These are phyloP conservation scores for Byssothecium circinans DNA, from an alignment of 2,329 filamentous ascomycete species.

Conservation along the genomic window DNA sequence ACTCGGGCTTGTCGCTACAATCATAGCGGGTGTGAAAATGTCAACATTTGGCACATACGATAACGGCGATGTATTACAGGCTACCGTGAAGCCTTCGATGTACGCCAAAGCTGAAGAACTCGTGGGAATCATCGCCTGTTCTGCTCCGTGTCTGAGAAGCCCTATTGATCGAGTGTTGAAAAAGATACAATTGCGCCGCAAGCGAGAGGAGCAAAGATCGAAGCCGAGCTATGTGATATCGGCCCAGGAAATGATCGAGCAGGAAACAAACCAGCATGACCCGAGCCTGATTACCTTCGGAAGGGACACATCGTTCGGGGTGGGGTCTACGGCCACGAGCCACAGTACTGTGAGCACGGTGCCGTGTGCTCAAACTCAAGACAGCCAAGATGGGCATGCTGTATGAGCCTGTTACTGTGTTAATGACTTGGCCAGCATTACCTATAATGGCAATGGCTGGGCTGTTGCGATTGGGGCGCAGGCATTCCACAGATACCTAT, in stretches of 20 bases:
- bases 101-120: slow-evolving; percentile 31
- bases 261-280: no score
- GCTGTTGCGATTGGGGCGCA: no score
- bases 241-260: not conserved
- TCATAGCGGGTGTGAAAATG: slow-evolving; percentile 26
- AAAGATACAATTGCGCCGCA: slow-evolving; percentile 15
- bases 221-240: slow-evolving; percentile 23
- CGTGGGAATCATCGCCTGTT: slow-evolving; percentile 31
- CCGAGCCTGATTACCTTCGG: no score
- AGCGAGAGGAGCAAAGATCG: slow-evolving; percentile 20
- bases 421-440: no score
- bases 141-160: slow-evolving; percentile 26
- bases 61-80: slow-evolving; percentile 29
- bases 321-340: no score
- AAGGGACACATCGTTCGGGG: no score
- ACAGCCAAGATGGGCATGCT: no score
- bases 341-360: no score
- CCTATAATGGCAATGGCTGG: no score
- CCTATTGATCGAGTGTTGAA: slow-evolving; percentile 22
- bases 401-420: no score
- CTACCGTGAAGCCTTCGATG: slow-evolving; percentile 25
- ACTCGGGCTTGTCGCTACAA: slow-evolving; percentile 27
- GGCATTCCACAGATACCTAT: no score
- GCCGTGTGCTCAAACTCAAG: no score
- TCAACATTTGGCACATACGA: slow-evolving; percentile 25